Base-by-base conservation (phyloP, 2,329 filamentous ascomycete species). In the Botryotinia globosa region DNA sequence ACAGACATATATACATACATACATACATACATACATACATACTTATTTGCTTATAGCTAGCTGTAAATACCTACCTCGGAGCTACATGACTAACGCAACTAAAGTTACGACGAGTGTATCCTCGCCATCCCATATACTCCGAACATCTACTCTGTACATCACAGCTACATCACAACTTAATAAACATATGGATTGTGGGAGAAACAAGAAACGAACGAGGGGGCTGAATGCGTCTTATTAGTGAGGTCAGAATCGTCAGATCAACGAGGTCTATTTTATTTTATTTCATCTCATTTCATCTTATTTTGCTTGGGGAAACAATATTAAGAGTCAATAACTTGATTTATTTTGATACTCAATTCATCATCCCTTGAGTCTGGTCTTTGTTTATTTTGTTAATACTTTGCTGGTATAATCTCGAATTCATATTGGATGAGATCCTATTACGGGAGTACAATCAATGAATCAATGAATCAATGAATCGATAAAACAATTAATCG, bases 181-280 rank as follows among this genome's bases (percentile, higher is more conserved):
- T 34, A 34, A 61, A 61, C 34, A 39, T n/a, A 39, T 34, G 34
- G 34, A 34, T n/a, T 14, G 25, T 9, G 18, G 16, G 51, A 56
- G 51, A 62, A 62, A 62, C 59, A 39, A 62, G 59, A 62, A 62
- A 62, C 34, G 59, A 42, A 62, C 22, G 34, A 39, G 37, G 58
- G 58, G 34, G 59, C 59, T 62, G 59, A 42, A n/a, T 39, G n/a
- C n/a, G n/a, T n/a, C n/a, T n/a, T 56, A 29, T 29, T 56, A 56
- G 51, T 29, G 51, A 56, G 51, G n/a, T 56, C n/a, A 56, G 51
- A 56, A 56, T 56, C 51, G n/a, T 62, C 59, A 62, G 34, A 62
- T 61, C 58, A 61, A 61, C 58, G 58, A 37, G 34, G 8, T 59
- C 32, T 59, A n/a, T n/a, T 54, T 34, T 37, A 14, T 59, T 37